These are phyloP conservation scores for Fusarium sp. DNA, from an alignment of 2,329 filamentous ascomycete genomes.

Conservation along the genomic window DNA sequence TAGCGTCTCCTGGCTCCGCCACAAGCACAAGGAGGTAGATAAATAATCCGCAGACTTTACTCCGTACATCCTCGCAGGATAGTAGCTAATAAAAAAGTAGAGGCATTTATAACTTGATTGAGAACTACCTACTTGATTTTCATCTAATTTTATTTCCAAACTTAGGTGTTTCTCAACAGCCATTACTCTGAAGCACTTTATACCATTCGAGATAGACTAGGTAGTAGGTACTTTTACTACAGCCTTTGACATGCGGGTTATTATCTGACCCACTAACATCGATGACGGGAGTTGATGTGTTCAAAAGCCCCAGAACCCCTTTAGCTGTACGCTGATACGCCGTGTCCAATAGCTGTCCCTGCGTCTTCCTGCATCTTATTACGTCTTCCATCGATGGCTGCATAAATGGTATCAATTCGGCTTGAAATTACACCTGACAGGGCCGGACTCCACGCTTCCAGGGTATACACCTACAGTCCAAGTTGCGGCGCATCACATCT, in stretches of 20 bases:
- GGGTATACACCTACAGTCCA: conserved; percentile 17
- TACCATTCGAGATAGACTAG: too few species aligned
- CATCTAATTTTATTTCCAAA: too few species aligned
- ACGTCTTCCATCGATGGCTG: conserved; percentile 31
- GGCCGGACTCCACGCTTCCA: conserved; percentile 16
- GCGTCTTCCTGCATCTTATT: conserved; percentile 32
- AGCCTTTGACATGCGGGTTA: too few species aligned
- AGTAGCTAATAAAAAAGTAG: too few species aligned
- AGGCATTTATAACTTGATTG: too few species aligned
- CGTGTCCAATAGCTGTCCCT: conserved; percentile 26
- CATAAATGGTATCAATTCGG: conserved; percentile 29
- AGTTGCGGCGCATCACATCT: conserved; percentile 27
- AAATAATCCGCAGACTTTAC: too few species aligned
- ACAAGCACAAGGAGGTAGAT: too few species aligned
- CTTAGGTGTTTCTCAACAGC: too few species aligned
- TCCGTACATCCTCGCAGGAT: too few species aligned
- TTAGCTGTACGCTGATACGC: conserved; percentile 37
- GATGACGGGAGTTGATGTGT: conserved; percentile 27
- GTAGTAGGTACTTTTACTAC: too few species aligned
- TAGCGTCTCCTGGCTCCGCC: conserved; percentile 7
- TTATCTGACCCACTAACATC: conserved; percentile 2
- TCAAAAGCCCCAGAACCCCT: conserved; percentile 31
- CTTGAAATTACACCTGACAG: conserved; percentile 36
- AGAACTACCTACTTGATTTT: too few species aligned
- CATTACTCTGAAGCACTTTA: too few species aligned